A percentile compares a stretch with the other conserved stretches of the same genome.
Evolutionary conservation across 768 basidiomycete species (phyloP).

Genomic region (Crucibulum laeve): DNA sequence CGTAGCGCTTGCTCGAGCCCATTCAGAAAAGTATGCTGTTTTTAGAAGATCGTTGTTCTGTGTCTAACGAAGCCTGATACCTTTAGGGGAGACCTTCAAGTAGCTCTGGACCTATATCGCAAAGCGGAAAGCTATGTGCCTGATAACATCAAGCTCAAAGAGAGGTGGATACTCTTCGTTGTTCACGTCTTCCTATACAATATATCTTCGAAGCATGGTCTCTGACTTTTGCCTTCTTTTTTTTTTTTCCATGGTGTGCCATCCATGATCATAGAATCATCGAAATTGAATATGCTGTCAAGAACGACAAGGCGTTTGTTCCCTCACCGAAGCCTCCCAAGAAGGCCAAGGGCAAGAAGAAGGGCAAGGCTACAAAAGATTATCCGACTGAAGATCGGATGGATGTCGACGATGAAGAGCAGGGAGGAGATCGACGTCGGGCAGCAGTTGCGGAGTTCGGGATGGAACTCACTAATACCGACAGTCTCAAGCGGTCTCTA

Average conservation of each 20-base stretch:
- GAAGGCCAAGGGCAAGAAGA: conserved; percentile 33
- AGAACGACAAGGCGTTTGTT: conserved; percentile 54
- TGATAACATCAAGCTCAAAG: conserved; percentile 81
- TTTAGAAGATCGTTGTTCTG: not conserved
- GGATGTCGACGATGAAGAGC: conserved; percentile 20
- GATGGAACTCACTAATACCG: conserved; percentile 38
- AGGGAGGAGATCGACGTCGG: conserved; percentile 12
- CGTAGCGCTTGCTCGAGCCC: conserved; percentile 76
- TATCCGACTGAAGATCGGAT: conserved; percentile 18
- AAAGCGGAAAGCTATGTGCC: conserved; percentile 81
- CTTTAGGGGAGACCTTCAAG: conserved; percentile 70
- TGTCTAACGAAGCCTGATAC: conserved; percentile 5
- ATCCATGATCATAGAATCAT: conserved; percentile 57
- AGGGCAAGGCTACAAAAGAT: conserved; percentile 19
- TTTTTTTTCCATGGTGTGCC: conserved; percentile 21
- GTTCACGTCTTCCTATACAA: conserved; percentile 60
- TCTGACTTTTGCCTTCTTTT: conserved; percentile 38
- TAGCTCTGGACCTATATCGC: conserved; percentile 77
- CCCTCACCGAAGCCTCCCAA: conserved; percentile 49
- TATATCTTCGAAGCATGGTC: conserved; percentile 33
- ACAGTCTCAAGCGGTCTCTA: conserved; percentile 32
- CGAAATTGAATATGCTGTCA: conserved; percentile 77
- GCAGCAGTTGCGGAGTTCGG: conserved; percentile 30
- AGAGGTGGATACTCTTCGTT: conserved; percentile 81
- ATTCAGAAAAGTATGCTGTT: conserved; percentile 69